Evolutionary conservation across 768 basidiomycete species (phyloP), one percentile per base, ranked within the genome.

Genomic region (Cystoderma amianthinum): DNA sequence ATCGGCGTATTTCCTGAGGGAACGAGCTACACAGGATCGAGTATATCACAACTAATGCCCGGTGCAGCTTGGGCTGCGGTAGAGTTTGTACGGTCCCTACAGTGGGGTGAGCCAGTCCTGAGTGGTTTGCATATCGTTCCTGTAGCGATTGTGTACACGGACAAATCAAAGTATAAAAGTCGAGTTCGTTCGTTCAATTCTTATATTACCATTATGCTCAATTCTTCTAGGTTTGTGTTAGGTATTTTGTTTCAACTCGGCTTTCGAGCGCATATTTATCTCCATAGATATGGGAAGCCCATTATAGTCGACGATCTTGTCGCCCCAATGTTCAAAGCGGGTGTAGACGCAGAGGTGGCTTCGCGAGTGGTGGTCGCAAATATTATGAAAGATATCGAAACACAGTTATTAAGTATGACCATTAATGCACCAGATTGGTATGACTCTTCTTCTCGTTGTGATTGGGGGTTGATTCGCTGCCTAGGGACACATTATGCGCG

Each of bases 1-100:
- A 68, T 89, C 16, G 83, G 78, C 0, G 71, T 89, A 11, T 87
- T 88, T 49, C 79, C 79, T 0, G 80, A 82, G 48, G 80, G 80
- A 15, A 75, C 74, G 23, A 70, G 66, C 40, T 72, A 74, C 45
- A 75, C 71, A 0, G 62, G 69, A 41, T 65, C 68, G 7, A 53
- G 59, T 3, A 74, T 76, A 32, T 57, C 65, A 16, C 76, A 74
- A 47, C 54, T 72, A 10, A 56, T 74, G 56, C 79, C 83, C 36
- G 85, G 86, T 4, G 74, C 75, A 2, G 74, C 78, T 4, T 83
- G 85, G 80, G 76, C 80, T 34, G 82, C 80, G 4, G 70, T 87
- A 36, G 85, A 87, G 53, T 86, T 77, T 56, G 63, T 70, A 37
- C 67, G 74, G 45, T 45, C 49, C 73, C 52, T 54, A 41, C 46